Percentiles rank a stretch among this genome's conserved stretches.
These are phyloP conservation scores for Albugo laibachii DNA, from an alignment of 352 stramenopile genomes.

Conservation along the genomic window DNA sequence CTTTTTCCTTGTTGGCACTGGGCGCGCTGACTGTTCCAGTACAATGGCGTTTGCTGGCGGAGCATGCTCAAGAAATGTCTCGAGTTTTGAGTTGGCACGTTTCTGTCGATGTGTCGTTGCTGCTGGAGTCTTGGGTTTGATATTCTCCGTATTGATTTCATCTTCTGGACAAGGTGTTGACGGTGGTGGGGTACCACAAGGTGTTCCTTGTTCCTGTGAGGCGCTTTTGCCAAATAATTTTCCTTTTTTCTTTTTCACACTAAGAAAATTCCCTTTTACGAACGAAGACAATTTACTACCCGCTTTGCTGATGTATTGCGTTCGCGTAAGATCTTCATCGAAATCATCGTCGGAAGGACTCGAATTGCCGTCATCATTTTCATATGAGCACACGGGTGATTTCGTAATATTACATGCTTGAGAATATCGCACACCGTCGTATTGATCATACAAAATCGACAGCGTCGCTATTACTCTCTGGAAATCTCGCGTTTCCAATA, in stretches of 20 bases:
- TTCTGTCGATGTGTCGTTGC: too few relatives aligned
- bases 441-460: constrained; percentile 72
- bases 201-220: constrained; percentile 8
- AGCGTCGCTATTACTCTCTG: constrained; percentile 45
- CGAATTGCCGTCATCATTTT: constrained; percentile 15
- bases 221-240: too few relatives aligned
- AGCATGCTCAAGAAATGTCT: constrained; percentile 61
- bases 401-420: constrained; percentile 17
- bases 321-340: not conserved
- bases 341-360: constrained; percentile 4
- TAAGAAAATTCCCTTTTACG: constrained; percentile 49
- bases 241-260: constrained; percentile 39
- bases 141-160: too few relatives aligned
- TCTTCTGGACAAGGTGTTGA: not conserved
- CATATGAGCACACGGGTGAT: constrained; percentile 9
- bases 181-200: constrained; percentile 27
- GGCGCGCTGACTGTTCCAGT: constrained; percentile 32
- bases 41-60: constrained; percentile 29
- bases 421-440: constrained; percentile 30
- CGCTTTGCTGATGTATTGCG: constrained; percentile 1
- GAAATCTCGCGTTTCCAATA: constrained; percentile 47
- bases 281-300: constrained; percentile 14
- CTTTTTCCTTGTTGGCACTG: constrained; percentile 31
- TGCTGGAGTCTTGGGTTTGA: too few relatives aligned
- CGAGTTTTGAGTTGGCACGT: constrained; percentile 30